Conservation (phyloP, 495 filamentous ascomycete species). For the Neurospora pannonica region DNA sequence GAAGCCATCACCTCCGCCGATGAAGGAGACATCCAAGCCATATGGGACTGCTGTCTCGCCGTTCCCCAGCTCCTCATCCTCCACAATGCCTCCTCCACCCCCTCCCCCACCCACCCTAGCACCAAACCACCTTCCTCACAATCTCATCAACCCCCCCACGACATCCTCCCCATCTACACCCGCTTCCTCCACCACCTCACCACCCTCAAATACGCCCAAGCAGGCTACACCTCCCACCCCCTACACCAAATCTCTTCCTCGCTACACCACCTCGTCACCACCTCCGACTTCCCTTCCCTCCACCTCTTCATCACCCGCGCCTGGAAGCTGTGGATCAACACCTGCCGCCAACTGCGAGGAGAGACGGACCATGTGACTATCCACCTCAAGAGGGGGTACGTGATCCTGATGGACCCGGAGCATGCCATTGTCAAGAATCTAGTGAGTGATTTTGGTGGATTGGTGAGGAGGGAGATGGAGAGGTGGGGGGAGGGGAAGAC, state of each 20-base stretch:
- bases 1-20: conserved; percentile 2
- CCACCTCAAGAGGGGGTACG: conserved; percentile 23
- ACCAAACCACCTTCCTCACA: background rate
- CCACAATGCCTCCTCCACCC: background rate
- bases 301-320: conserved; percentile 6
- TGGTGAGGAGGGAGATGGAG: background rate
- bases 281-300: background rate
- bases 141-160: background rate
- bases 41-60: conserved; percentile 27
- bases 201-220: conserved; percentile 3
- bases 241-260: conserved; percentile 8
- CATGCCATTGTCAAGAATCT: conserved; percentile 6
- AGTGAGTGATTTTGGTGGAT: conserved; percentile 5
- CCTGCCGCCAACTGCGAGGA: conserved; percentile 5
- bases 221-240: conserved; percentile 8
- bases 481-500: conserved; percentile 9
- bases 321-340: conserved; percentile 22
- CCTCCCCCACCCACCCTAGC: conserved; percentile 2
- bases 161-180: conserved; percentile 19
- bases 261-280: background rate
- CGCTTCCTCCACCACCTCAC: conserved; percentile 14
- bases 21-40: conserved; percentile 16
- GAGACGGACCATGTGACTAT: conserved; percentile 18
- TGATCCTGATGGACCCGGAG: conserved; percentile 15
- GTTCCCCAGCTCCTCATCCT: conserved; percentile 19